Conservation (phyloP, 2,329 filamentous ascomycete species). For the Alternaria brassicae region DNA sequence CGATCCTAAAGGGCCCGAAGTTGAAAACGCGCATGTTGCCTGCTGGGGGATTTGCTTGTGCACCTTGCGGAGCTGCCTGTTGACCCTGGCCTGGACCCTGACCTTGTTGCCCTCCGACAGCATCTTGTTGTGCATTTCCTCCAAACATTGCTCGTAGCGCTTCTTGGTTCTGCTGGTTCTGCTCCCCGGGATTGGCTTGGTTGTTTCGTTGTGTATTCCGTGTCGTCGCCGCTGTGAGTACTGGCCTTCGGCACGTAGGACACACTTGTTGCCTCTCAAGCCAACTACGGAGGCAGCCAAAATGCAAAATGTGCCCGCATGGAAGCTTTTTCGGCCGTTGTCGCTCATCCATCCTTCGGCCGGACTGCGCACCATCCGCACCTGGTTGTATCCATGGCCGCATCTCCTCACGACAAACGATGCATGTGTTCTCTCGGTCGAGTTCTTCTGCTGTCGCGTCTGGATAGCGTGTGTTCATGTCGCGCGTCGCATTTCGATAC, state of each 20-base stretch:
- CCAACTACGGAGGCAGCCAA: conserved; percentile 95
- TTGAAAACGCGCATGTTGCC: conserved; percentile 49
- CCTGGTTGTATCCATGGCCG: conserved; percentile 71
- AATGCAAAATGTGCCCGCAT: conserved; percentile 93
- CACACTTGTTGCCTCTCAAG: conserved; percentile 96
- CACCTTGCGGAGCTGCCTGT: conserved; percentile 23
- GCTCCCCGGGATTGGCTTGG: conserved; percentile 33
- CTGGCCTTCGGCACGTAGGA: conserved; percentile 88
- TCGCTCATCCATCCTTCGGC: conserved; percentile 72
- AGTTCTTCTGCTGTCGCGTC: conserved; percentile 91
- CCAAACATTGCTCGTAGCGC: conserved; percentile 30
- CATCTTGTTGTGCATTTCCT: conserved; percentile 27
- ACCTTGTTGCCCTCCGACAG: conserved; percentile 26
- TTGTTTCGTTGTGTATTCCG: conserved; percentile 39
- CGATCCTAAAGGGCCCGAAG: conserved; percentile 46
- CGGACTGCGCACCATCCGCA: conserved; percentile 48
- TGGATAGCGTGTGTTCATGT: conserved; percentile 90
- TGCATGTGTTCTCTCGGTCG: conserved; percentile 87
- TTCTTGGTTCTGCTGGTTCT: conserved; percentile 23
- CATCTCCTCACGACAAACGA: conserved; percentile 98
- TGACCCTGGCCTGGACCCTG: conserved; percentile 15
- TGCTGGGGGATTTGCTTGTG: conserved; percentile 32
- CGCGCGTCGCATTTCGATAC: conserved; percentile 87
- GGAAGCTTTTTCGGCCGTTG: conserved; percentile 93
- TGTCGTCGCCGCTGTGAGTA: conserved; percentile 59